Percentiles rank a stretch among this genome's conserved stretches.
These are phyloP conservation scores for Castanopsis chinensis DNA, from an alignment of 306 rosid species.

Conservation along the genomic window DNA sequence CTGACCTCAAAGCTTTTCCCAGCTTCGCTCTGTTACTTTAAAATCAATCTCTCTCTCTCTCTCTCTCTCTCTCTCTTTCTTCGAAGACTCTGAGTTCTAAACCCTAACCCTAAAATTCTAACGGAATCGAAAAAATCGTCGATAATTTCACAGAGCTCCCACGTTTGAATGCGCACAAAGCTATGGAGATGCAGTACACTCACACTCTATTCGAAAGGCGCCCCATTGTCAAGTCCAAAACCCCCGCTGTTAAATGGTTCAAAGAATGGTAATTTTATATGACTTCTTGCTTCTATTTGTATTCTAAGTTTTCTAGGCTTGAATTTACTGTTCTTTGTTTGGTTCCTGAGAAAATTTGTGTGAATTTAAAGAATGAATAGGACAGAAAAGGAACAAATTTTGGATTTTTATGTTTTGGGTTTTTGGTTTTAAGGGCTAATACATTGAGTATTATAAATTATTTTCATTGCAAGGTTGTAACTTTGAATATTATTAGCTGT, in stretches of 20 bases:
- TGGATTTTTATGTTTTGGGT: neutral
- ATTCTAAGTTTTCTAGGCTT: neutral
- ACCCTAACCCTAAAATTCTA: conserved; percentile 7
- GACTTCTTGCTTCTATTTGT: neutral
- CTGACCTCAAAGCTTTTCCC: too few relatives aligned
- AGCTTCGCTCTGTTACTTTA: too few relatives aligned
- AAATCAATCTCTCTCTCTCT: conserved; percentile 1
- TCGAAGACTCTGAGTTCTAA: neutral
- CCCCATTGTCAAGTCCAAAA: conserved; percentile 58
- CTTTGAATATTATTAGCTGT: too few relatives aligned
- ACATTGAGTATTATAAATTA: too few relatives aligned
- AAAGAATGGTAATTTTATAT: conserved; percentile 53
- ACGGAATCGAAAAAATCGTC: neutral
- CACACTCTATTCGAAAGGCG: conserved; percentile 65
- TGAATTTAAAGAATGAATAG: neutral
- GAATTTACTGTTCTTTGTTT: neutral
- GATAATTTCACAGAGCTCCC: neutral
- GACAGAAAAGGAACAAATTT: neutral
- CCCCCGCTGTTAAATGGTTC: conserved; percentile 82
- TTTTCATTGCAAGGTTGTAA: too few relatives aligned
- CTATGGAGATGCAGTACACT: conserved; percentile 78
- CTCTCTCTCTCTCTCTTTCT: neutral
- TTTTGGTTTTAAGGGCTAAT: neutral
- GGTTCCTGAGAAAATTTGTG: neutral
- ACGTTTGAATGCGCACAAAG: neutral